These are phyloP conservation scores for Penicillium sp. DNA, from an alignment of 2,329 filamentous ascomycete species.

Conservation along the genomic window DNA sequence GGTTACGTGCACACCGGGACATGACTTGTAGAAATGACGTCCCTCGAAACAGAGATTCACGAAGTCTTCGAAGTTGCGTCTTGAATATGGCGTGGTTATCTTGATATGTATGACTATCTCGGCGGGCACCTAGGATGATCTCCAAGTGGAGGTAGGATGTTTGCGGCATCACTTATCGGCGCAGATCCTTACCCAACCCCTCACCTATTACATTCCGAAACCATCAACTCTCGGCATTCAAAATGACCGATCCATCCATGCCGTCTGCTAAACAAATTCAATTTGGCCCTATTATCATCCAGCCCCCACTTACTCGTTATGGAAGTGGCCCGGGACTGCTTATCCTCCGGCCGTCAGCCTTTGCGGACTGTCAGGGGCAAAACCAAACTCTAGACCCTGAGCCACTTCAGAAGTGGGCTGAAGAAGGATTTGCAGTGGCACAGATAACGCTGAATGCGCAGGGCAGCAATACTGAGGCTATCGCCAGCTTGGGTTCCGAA, in stretches of 20 bases:
- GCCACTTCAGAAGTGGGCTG: conserved; percentile 66
- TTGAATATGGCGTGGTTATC: too few relatives aligned
- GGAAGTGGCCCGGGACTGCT: conserved; percentile 52
- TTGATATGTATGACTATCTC: too few relatives aligned
- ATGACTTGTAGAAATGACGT: too few relatives aligned
- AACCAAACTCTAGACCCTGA: conserved; percentile 52
- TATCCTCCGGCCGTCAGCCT: conserved; percentile 40
- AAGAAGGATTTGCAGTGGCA: conserved; percentile 66
- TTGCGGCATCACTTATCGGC: background rate
- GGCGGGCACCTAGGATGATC: too few relatives aligned
- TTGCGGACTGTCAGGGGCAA: conserved; percentile 27
- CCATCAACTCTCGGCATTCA: background rate
- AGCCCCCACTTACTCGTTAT: conserved; percentile 51
- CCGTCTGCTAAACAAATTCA: conserved; percentile 9
- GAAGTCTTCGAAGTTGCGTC: too few relatives aligned
- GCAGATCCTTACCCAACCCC: background rate
- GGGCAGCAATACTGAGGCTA: background rate
- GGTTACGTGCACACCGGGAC: too few relatives aligned
- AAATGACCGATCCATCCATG: background rate
- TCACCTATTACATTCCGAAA: too few relatives aligned
- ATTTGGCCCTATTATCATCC: conserved; percentile 15
- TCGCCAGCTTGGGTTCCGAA: background rate
- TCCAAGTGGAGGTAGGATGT: too few relatives aligned
- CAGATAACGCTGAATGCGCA: conserved; percentile 44
- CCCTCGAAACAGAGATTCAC: too few relatives aligned